Conservation (phyloP, 495 filamentous ascomycete genomes). For the Sabuloglossum arenarium region DNA sequence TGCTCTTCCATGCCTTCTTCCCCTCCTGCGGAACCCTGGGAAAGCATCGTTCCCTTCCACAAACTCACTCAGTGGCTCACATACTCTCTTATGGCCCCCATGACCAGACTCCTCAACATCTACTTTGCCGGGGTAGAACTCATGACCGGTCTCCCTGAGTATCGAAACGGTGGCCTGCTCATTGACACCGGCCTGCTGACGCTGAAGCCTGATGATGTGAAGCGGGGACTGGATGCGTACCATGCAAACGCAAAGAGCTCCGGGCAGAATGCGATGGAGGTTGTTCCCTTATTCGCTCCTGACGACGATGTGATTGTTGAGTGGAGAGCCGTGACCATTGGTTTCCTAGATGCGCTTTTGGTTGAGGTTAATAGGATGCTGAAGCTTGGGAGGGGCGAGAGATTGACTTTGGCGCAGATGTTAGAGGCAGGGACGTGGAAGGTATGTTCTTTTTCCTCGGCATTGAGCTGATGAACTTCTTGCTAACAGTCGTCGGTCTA, state of each 20-base stretch:
- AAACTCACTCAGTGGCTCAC: slow-evolving; percentile 81
- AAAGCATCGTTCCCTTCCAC: slow-evolving; percentile 86
- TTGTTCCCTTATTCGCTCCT: slow-evolving; percentile 58
- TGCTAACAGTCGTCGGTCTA: slow-evolving; percentile 21
- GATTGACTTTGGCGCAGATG: slow-evolving; percentile 54
- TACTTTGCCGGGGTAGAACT: slow-evolving; percentile 59
- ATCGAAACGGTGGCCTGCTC: slow-evolving; percentile 70
- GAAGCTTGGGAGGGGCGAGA: slow-evolving; percentile 28
- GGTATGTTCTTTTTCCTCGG: slow-evolving; percentile 25
- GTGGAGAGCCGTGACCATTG: slow-evolving; percentile 67
- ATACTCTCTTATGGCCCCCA: slow-evolving; percentile 77
- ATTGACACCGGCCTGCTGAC: slow-evolving; percentile 64
- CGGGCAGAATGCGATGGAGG: slow-evolving; percentile 50
- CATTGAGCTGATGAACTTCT: neutral
- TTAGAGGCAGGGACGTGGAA: slow-evolving; percentile 91
- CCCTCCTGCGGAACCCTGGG: slow-evolving; percentile 61
- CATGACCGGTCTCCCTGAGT: slow-evolving; percentile 71
- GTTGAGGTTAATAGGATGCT: slow-evolving; percentile 48
- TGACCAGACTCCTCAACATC: slow-evolving; percentile 53
- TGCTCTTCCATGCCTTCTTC: slow-evolving; percentile 61
- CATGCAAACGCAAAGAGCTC: slow-evolving; percentile 49
- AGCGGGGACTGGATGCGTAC: slow-evolving; percentile 50
- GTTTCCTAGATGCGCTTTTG: slow-evolving; percentile 59
- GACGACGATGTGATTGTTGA: slow-evolving; percentile 75
- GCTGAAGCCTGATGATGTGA: slow-evolving; percentile 42